phyloP scores from a whole-genome alignment of 2,329 filamentous ascomycete genomes.

The Ilyonectria destructans region DNA sequence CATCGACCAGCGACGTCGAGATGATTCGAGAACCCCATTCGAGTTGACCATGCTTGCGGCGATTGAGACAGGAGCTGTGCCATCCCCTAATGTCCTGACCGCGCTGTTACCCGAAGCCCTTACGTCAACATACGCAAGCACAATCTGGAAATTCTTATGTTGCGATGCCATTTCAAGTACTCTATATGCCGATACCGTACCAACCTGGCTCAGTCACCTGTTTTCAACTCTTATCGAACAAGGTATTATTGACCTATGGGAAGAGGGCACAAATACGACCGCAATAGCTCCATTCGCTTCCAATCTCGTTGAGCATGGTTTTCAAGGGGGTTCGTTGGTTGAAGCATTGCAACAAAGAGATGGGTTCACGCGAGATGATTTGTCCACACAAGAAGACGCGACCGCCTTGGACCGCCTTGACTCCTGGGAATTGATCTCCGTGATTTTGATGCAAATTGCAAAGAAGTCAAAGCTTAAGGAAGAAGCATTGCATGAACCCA shows the following conservation, averaged over 20 bases:
- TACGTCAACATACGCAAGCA: background rate
- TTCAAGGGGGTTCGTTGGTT: background rate
- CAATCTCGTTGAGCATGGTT: background rate
- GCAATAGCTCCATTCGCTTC: background rate
- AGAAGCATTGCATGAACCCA: background rate
- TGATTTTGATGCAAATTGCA: background rate
- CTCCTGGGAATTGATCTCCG: background rate
- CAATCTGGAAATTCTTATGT: background rate
- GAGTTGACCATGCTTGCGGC: background rate
- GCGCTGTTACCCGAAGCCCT: background rate
- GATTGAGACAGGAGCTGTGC: rapidly evolving
- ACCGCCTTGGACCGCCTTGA: background rate
- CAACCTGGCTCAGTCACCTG: too few species aligned
- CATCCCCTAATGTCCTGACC: background rate
- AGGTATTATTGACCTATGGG: too few species aligned
- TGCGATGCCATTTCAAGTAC: background rate
- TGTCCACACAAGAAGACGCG: too few species aligned
- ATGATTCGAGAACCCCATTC: background rate
- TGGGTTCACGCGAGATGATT: too few species aligned
- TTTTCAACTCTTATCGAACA: background rate
- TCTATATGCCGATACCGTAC: too few species aligned
- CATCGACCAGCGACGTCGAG: background rate
- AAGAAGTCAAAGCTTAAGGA: background rate
- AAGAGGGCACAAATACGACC: too few species aligned
- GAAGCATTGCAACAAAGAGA: background rate